Base-by-base conservation (phyloP, 257 asterid genomes). In the Fraxinus cuspidata region DNA sequence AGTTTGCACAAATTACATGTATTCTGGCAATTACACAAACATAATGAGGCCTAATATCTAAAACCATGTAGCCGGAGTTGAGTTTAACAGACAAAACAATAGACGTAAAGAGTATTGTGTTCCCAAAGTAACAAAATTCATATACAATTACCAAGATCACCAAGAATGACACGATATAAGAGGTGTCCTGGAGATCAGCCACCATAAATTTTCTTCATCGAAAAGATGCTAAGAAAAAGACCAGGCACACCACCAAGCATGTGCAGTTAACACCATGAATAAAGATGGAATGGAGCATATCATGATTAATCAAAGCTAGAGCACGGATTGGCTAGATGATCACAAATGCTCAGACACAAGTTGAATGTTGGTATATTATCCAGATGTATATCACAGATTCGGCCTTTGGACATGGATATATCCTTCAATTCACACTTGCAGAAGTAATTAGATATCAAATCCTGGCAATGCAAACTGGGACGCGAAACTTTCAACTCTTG, bases 381-480 rank as follows among this genome's bases (percentile, higher is more conserved):
- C 47, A 73, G 81, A 74, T 69, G 47, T 74, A 76, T 68, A 82
- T 13, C 12, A 64, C 47, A 67, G 63, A 19, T 32, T 21, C 29
- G 13, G 35, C 34, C 16, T 63, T 19, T 64, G 66, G 58, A 38
- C n/a, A 28, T 10, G 35, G 63, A 13, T 13, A 18, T 47, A 9
- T 56, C 10, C 74, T 35, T 47, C 64, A 32, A 23, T 3, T 42
- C 31, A 27, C 65, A 19, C 65, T 56, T 23, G 68, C 3, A 67
- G 60, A 56, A 74, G 16, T 67, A 58, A 69, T 85, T 72, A 90
- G 64, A 80, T 81, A 71, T 92, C 98, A 83, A 88, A 92, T 51
- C 97, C 99, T 7, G 98, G 99, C 97, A 96, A 80, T 0, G 91
- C 97, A 84, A 92, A 96, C 79, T 90, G 96, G 25, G 96, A 75